Evolutionary conservation across 306 rosid genomes (phyloP), one percentile per base, ranked within the genome.

Genomic region (Hylodesmum podocarpum): DNA sequence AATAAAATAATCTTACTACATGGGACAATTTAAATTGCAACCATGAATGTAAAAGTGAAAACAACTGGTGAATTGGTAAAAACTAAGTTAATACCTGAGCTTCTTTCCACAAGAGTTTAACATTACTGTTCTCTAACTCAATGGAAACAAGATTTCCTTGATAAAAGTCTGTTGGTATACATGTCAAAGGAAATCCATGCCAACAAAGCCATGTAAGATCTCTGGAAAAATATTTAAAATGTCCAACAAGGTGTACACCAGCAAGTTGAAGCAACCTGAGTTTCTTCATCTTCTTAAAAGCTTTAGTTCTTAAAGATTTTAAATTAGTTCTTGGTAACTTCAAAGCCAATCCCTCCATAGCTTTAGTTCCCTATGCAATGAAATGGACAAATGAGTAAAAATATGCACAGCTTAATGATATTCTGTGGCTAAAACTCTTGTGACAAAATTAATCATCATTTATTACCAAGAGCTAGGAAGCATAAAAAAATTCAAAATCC

Each of bases 241-340:
- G 24, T 16, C 78, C 78, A 11, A 0, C 0, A 6, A 59, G 78
- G 43, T 59, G 24, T 16, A 74, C 59, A 18, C 28, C 29, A 6
- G 4, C 61, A 44, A 74, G 59, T 16, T 18, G 46, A 61, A 74
- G 58, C 15, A 74, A 28, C 4, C 66, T 28, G 7, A 74, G 78
- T 28, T n/a, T 59, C 31, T 39, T 44, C 70, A 74, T 74, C 27
- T 28, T 19, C 24, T 43, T 4, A 11, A 74, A 74, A 4, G 70
- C 24, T 10, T 41, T 13, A 0, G 68, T 58, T 1, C 19, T 29
- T 3, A 50, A 49, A 50, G 4, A 31, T 10, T 16, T 33, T 33
- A 21, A 2, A 54, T 54, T 33, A 0, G 31, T 19, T 3, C 3
- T 12, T 12, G 62, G n/a, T 1, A 50, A 25, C 73, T 24, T 76